A percentile compares a stretch with the other conserved stretches of the same genome.
These are phyloP conservation scores for Ambrosiella xylebori DNA, from an alignment of 2,329 filamentous ascomycete genomes.

Conservation along the genomic window DNA sequence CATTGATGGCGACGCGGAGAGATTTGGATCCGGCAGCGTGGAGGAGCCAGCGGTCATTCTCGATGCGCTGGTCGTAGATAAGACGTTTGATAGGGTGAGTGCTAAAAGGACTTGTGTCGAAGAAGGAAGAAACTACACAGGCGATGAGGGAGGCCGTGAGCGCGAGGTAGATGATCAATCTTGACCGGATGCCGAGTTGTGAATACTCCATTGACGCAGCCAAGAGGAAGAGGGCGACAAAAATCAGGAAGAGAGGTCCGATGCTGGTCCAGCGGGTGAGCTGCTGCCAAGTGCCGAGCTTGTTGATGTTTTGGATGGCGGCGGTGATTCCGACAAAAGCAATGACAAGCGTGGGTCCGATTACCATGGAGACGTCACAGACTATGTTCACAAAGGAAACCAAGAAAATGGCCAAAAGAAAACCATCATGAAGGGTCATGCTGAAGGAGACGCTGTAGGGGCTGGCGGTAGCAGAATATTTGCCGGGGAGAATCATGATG, in stretches of 20 bases:
- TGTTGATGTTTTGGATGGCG: slow-evolving; percentile 9
- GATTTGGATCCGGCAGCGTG: slow-evolving; percentile 30
- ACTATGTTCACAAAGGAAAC: slow-evolving; percentile 29
- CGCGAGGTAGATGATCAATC: slow-evolving; percentile 17
- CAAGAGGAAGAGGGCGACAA: slow-evolving; percentile 5
- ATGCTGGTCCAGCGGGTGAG: slow-evolving; percentile 8
- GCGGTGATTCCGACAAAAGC: slow-evolving; percentile 8
- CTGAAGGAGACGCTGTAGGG: slow-evolving; percentile 5
- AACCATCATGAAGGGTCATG: slow-evolving; percentile 25
- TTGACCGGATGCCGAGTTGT: slow-evolving; percentile 3
- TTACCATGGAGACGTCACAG: slow-evolving; percentile 24
- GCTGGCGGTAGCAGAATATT: slow-evolving; percentile 1
- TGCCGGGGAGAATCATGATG: slow-evolving; percentile 3
- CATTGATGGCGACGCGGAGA: slow-evolving; percentile 27
- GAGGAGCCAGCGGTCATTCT: slow-evolving; percentile 32
- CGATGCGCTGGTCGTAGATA: slow-evolving; percentile 31
- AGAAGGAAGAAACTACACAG: slow-evolving; percentile 16
- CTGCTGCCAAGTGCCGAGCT: slow-evolving; percentile 16
- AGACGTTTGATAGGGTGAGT: slow-evolving; percentile 32
- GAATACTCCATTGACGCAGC: slow-evolving; percentile 7
- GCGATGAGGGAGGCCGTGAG: slow-evolving; percentile 24
- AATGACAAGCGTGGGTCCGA: slow-evolving; percentile 5
- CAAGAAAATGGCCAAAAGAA: slow-evolving; percentile 27
- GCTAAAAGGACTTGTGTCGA: slow-evolving; percentile 9
- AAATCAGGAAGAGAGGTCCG: slow-evolving; percentile 20